Conservation (phyloP, 2,329 filamentous ascomycete species). For the Chaetomiaceae sp. region DNA sequence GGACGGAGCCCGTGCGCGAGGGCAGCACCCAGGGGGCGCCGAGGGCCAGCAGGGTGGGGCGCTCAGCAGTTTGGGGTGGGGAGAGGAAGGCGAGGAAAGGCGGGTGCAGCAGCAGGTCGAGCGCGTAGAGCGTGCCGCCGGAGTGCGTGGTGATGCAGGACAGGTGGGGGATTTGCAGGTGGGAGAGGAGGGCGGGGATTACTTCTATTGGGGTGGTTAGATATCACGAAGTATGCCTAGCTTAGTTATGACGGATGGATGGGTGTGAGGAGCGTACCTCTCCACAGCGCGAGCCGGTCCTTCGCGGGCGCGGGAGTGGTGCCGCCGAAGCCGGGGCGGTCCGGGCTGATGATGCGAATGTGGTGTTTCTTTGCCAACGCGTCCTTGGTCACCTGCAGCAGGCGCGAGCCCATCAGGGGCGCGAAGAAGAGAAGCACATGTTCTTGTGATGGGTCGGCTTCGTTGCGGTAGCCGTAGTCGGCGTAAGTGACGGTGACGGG, state of each 20-base stretch:
- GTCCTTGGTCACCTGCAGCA: constrained; percentile 30
- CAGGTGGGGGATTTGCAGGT: constrained; percentile 29
- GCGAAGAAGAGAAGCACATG: constrained; percentile 28
- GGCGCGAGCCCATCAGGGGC: constrained; percentile 27
- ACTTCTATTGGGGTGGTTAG: too few species aligned
- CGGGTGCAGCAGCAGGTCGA: constrained; percentile 28
- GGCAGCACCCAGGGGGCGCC: constrained; percentile 30
- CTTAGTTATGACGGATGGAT: too few species aligned
- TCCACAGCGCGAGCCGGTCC: constrained; percentile 25
- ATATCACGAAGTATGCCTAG: too few species aligned
- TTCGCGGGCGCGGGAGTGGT: constrained; percentile 25
- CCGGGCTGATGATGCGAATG: constrained; percentile 30
- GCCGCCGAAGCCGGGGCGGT: constrained; percentile 33
- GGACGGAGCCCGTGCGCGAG: constrained; percentile 20
- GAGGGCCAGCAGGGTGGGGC: constrained; percentile 23
- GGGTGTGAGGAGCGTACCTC: too few species aligned
- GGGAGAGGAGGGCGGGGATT: constrained; percentile 29
- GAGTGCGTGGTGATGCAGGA: constrained; percentile 26
- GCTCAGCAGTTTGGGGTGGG: constrained; percentile 14
- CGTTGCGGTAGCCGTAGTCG: constrained; percentile 30
- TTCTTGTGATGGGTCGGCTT: constrained; percentile 24
- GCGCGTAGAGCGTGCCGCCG: constrained; percentile 28
- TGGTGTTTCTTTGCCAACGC: constrained; percentile 27
- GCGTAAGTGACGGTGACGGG: constrained; percentile 24
- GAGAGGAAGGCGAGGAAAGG: constrained; percentile 25